Conservation (phyloP, 805 yeast genomes). For the Zygotorulaspora chibaensis region DNA sequence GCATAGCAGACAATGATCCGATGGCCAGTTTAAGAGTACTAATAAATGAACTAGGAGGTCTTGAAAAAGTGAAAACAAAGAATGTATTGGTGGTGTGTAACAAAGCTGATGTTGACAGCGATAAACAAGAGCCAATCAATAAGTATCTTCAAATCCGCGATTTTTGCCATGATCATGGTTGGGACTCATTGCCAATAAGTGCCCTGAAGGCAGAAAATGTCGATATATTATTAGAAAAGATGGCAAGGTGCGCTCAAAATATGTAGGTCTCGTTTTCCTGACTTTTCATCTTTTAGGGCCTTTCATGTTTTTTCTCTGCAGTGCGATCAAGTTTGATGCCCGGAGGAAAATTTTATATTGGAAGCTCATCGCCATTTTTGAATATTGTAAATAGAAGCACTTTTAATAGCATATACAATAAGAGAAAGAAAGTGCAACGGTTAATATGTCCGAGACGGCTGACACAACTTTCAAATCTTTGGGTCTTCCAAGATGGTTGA, state of each 20-base stretch:
- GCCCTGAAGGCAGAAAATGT: slow-evolving; percentile 71
- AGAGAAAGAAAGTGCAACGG: not conserved
- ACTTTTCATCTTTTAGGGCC: not conserved
- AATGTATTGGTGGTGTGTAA: slow-evolving; percentile 77
- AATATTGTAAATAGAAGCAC: slow-evolving; percentile 4
- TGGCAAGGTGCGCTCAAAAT: slow-evolving; percentile 49
- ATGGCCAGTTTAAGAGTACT: slow-evolving; percentile 58
- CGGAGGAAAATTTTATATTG: not conserved
- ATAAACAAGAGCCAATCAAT: slow-evolving; percentile 40
- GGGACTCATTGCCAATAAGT: slow-evolving; percentile 83
- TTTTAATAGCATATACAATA: slow-evolving; percentile 6
- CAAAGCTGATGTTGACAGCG: slow-evolving; percentile 72
- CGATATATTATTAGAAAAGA: slow-evolving; percentile 60
- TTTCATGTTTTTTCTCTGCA: not conserved
- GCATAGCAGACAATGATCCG: slow-evolving; percentile 67
- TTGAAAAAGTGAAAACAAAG: slow-evolving; percentile 54
- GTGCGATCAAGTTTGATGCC: not conserved
- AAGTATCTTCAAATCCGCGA: slow-evolving; percentile 45
- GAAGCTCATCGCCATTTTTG: too few species aligned
- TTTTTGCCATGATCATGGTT: slow-evolving; percentile 42
- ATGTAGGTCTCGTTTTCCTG: not conserved
- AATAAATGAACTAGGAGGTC: slow-evolving; percentile 64
- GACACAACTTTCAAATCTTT: slow-evolving; percentile 45
- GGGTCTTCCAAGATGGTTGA: slow-evolving; percentile 84
- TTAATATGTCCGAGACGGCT: slow-evolving; percentile 10